Evolutionary conservation across 1,139 yeast species (phyloP).

Genomic region (Geotrichum restrictum): DNA sequence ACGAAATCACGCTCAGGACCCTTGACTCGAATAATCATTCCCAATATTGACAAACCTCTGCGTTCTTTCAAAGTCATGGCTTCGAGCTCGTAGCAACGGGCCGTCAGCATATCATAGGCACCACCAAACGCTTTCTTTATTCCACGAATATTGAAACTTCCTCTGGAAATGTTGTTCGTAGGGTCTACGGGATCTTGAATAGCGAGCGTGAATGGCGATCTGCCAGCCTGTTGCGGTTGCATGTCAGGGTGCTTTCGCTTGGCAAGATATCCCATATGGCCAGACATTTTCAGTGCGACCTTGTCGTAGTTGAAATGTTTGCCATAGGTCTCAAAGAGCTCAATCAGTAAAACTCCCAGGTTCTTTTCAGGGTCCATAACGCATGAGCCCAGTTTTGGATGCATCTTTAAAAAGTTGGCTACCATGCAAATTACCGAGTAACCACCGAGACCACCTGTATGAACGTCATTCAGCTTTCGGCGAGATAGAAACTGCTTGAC

Average conservation of each 20-base stretch:
- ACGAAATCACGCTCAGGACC: constrained; percentile 76
- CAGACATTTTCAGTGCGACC: constrained; percentile 46
- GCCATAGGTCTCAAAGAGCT: constrained; percentile 94
- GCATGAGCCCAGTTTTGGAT: constrained; percentile 69
- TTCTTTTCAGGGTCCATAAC: constrained; percentile 69
- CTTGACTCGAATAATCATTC: constrained; percentile 70
- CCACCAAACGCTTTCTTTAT: constrained; percentile 87
- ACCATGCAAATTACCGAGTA: constrained; percentile 86
- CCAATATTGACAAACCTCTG: constrained; percentile 69
- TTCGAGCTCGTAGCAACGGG: constrained; percentile 41
- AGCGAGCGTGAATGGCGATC: constrained; percentile 56
- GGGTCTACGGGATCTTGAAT: constrained; percentile 90
- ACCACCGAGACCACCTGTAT: constrained; percentile 94
- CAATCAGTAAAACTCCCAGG: constrained; percentile 82
- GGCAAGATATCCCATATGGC: constrained; percentile 51
- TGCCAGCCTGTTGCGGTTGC: constrained; percentile 45
- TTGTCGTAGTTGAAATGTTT: constrained; percentile 82
- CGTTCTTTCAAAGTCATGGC: constrained; percentile 61
- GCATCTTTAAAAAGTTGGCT: constrained; percentile 69
- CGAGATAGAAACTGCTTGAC: constrained; percentile 83
- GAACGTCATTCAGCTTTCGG: constrained; percentile 82
- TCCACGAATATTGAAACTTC: constrained; percentile 77
- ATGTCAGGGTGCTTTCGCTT: constrained; percentile 56
- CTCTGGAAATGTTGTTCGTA: constrained; percentile 75
- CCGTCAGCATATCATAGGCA: constrained; percentile 72